A percentile compares a stretch with the other conserved stretches of the same genome.
Conservation (phyloP, 1,139 yeast species). For the Sugiyamaella grinbergsii region DNA sequence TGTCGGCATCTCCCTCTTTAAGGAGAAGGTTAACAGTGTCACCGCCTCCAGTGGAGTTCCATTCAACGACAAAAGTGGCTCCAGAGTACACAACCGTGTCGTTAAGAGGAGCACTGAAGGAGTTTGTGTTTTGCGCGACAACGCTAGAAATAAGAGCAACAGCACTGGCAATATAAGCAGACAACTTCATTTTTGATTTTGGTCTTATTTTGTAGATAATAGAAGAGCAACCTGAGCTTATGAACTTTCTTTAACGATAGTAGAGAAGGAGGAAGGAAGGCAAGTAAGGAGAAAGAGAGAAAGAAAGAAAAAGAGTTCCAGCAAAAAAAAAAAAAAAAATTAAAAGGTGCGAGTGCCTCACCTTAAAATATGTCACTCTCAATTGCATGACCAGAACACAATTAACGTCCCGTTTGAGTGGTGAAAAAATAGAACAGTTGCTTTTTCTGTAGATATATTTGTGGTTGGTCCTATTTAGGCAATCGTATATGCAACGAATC, state of each 20-base stretch:
- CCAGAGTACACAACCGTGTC: slow-evolving; percentile 41
- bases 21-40: slow-evolving; percentile 39
- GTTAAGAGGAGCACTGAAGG: slow-evolving; percentile 40
- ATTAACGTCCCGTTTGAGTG: neutral
- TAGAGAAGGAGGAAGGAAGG: neutral
- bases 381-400: neutral
- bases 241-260: slow-evolving; percentile 7
- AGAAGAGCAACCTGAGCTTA: too few relatives aligned
- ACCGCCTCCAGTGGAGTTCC: slow-evolving; percentile 43
- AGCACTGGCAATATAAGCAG: slow-evolving; percentile 23
- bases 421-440: slow-evolving; percentile 6
- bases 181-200: slow-evolving; percentile 15
- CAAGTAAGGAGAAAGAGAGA: slow-evolving; percentile 1
- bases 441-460: slow-evolving; percentile 4
- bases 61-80: slow-evolving; percentile 37
- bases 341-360: slow-evolving; percentile 8
- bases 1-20: slow-evolving; percentile 39
- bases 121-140: slow-evolving; percentile 34
- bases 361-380: slow-evolving; percentile 8
- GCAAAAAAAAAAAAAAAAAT: neutral
- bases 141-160: slow-evolving; percentile 25
- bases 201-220: neutral
- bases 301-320: neutral
- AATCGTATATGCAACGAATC: slow-evolving; percentile 1
- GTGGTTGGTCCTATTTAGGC: slow-evolving; percentile 1